phyloP scores from a whole-genome alignment of 2,329 filamentous ascomycete species.

The Colletotrichum sp. region DNA sequence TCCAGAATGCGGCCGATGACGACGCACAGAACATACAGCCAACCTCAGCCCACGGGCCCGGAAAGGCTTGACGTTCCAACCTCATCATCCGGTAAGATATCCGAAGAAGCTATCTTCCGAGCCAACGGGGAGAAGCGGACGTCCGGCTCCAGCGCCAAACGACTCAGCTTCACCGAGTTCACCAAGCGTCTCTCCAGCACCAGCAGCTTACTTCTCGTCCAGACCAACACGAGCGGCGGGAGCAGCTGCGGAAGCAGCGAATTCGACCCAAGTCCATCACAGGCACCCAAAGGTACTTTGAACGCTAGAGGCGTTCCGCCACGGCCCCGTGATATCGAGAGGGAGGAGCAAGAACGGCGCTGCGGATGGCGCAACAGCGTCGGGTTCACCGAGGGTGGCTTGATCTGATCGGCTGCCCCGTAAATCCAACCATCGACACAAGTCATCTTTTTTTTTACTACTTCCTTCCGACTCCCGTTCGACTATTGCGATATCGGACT shows the following conservation, averaged over 20 bases:
- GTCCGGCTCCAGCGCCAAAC: slow-evolving; percentile 60
- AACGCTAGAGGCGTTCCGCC: slow-evolving; percentile 34
- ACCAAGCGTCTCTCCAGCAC: slow-evolving; percentile 66
- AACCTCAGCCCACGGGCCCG: slow-evolving; percentile 46
- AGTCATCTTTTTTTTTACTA: background rate
- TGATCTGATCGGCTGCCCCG: slow-evolving; percentile 45
- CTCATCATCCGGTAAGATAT: slow-evolving; percentile 28
- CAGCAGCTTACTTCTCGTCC: slow-evolving; percentile 63
- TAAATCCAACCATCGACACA: background rate
- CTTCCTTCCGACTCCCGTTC: background rate
- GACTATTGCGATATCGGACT: background rate
- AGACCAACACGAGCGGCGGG: slow-evolving; percentile 57
- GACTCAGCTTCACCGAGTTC: slow-evolving; percentile 66
- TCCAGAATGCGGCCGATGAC: slow-evolving; percentile 50
- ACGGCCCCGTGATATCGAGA: slow-evolving; percentile 37
- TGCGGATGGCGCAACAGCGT: slow-evolving; percentile 65
- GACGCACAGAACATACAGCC: slow-evolving; percentile 52
- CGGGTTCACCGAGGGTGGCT: slow-evolving; percentile 59
- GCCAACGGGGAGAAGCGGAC: slow-evolving; percentile 50
- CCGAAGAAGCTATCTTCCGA: slow-evolving; percentile 37
- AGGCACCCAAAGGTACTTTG: slow-evolving; percentile 34
- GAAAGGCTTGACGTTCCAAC: slow-evolving; percentile 25
- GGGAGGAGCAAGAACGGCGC: slow-evolving; percentile 44
- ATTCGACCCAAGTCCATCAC: slow-evolving; percentile 42
- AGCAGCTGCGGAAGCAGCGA: slow-evolving; percentile 56